Evolutionary conservation across 179 eudicot genomes (phyloP), one percentile per base, ranked within the genome.

Genomic region (Heliamphora pulchella): DNA sequence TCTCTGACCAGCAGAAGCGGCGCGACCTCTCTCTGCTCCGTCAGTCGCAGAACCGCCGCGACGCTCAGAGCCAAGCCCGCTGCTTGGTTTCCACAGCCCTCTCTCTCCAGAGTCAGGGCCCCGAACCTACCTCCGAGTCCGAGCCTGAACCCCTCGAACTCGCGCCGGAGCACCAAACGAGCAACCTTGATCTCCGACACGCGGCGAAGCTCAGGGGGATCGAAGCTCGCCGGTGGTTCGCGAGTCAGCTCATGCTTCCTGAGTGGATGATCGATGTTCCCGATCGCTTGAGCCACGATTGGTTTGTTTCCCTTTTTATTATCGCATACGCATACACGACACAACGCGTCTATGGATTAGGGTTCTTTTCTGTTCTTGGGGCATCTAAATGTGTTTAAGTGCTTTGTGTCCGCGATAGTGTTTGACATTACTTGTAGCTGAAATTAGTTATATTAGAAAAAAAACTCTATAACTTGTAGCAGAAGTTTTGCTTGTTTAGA

Each of bases 221-320:
- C 8, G 94, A 93, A 13, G 91, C 86, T 47, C 91, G 97, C 1
- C 84, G 85, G 41, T 93, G 98, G 98, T 95, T 93, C 63, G 92
- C 98, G 7, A 87, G 89, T 44, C 98, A 95, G 84, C 88, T 95
- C 69, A 93, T 95, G 98, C 91, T 95, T 70, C 98, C 98, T 20
- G 98, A 95, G 84, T 95, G 98, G 98, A 95, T 95, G 98, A 88
- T 93, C 43, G 98, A 95, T 54, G 88, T 95, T 13, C 98, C 98
- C 51, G 86, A 89, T 68, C 79, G 84, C 10, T 87, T 95, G 39
- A 78, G 66, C 15, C 80, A 76, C 4, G 98, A 95, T 53, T 95
- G 98, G 98, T 95, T 78, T 6, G 78, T 46, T 67, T 18, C 5
- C 75, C 59, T 64, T 71, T 11, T 11, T 18, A 2, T 59, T 39